Conservation (phyloP, 2,329 filamentous ascomycete genomes). For the Fusarium chaquense region DNA sequence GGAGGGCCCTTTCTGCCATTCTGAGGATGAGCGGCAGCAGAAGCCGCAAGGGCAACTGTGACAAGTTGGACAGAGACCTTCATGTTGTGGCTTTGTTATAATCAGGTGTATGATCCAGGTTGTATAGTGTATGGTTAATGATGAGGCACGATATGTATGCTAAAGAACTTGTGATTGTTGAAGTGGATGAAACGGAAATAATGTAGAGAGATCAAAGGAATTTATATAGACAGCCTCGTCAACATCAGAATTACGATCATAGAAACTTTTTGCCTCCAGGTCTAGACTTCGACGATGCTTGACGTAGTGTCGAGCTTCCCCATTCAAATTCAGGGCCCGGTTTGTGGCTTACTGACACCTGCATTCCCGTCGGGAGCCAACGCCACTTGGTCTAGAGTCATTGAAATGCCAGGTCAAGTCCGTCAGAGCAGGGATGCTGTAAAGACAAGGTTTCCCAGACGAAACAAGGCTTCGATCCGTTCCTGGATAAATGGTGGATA, state of each 20-base stretch:
- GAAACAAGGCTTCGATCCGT: background rate
- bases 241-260: too few relatives aligned
- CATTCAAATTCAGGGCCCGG: background rate
- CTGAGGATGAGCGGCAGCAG: conserved; percentile 9
- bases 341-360: conserved; percentile 5
- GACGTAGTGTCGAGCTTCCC: conserved; percentile 2
- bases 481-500: conserved; percentile 6
- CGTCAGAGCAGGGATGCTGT: background rate
- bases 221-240: conserved; percentile 5
- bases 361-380: conserved; percentile 9
- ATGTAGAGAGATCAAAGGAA: background rate
- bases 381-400: conserved; percentile 4
- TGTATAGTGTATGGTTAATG: background rate
- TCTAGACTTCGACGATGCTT: conserved; percentile 4
- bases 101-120: rapidly evolving
- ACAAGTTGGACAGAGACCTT: conserved; percentile 19
- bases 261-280: background rate
- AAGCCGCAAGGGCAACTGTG: conserved; percentile 5
- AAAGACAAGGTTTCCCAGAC: background rate
- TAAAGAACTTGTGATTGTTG: background rate
- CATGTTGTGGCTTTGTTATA: background rate
- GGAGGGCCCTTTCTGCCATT: background rate
- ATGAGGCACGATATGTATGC: background rate
- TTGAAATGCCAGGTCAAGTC: background rate
- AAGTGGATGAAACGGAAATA: background rate